phyloP scores from a whole-genome alignment of 2,329 filamentous ascomycete genomes.

The Exophiala sideris region DNA sequence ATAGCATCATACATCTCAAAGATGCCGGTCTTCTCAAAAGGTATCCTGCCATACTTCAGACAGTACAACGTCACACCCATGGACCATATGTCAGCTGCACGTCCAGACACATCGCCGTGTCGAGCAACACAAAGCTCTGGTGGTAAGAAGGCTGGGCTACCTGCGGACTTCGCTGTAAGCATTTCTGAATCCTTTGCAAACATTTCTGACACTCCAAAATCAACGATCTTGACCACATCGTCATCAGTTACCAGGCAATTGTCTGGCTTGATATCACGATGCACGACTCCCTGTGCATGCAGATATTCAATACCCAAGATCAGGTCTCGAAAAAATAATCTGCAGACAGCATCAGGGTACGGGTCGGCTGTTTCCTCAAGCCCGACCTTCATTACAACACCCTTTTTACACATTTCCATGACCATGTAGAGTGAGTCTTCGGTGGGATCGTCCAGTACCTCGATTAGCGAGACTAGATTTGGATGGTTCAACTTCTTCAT shows the following conservation, averaged over 20 bases:
- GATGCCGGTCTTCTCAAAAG: slow-evolving; percentile 75
- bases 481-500: slow-evolving; percentile 98
- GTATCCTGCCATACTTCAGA: slow-evolving; percentile 80
- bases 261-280: slow-evolving; percentile 96
- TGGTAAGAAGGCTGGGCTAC: slow-evolving; percentile 89
- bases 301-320: slow-evolving; percentile 94
- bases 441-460: slow-evolving; percentile 91
- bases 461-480: slow-evolving; percentile 88
- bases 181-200: slow-evolving; percentile 86
- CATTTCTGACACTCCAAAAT: slow-evolving; percentile 99
- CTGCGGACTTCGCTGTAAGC: slow-evolving; percentile 88
- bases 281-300: slow-evolving; percentile 89
- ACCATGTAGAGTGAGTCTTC: slow-evolving; percentile 99
- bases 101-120: slow-evolving; percentile 83
- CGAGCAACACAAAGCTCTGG: slow-evolving; percentile 85
- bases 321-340: slow-evolving; percentile 91
- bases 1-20: slow-evolving; percentile 90
- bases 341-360: slow-evolving; percentile 76
- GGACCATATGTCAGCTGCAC: slow-evolving; percentile 93
- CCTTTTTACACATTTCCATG: slow-evolving; percentile 97
- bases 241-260: slow-evolving; percentile 88
- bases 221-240: slow-evolving; percentile 92
- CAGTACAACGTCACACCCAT: slow-evolving; percentile 97
- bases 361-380: slow-evolving; percentile 78
- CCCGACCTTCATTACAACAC: slow-evolving; percentile 93